Conservation (phyloP, 768 basidiomycete genomes). For the Phylloporus arenicola region DNA sequence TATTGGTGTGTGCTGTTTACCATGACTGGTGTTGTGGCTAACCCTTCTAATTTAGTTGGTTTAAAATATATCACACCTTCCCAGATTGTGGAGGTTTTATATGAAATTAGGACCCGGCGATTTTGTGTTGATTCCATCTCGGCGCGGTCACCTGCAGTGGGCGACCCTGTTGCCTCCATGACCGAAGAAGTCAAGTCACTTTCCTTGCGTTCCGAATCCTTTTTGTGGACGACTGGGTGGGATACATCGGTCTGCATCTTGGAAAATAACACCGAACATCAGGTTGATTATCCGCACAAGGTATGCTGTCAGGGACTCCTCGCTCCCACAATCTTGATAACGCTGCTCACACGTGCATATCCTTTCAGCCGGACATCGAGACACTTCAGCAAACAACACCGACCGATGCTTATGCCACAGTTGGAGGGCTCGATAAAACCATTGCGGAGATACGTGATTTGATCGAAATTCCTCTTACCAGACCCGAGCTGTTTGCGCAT, state of each 20-base stretch:
- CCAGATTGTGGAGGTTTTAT: slow-evolving; percentile 58
- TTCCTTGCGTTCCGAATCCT: slow-evolving; percentile 35
- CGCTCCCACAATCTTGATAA: slow-evolving; percentile 3
- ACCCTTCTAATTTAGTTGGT: slow-evolving; percentile 45
- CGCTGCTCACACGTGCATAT: slow-evolving; percentile 11
- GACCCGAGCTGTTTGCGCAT: slow-evolving; percentile 74
- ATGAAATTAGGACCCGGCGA: slow-evolving; percentile 54
- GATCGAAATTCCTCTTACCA: slow-evolving; percentile 78
- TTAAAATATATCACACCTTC: slow-evolving; percentile 59
- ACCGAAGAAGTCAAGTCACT: slow-evolving; percentile 40
- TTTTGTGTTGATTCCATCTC: slow-evolving; percentile 53
- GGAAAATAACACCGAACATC: slow-evolving; percentile 25
- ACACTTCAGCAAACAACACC: slow-evolving; percentile 38
- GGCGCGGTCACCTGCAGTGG: slow-evolving; percentile 16
- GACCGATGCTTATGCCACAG: slow-evolving; percentile 64
- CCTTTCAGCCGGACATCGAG: slow-evolving; percentile 41
- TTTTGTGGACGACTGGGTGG: slow-evolving; percentile 65
- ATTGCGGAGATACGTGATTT: slow-evolving; percentile 82
- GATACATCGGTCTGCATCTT: slow-evolving; percentile 51
- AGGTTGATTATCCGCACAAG: slow-evolving; percentile 31
- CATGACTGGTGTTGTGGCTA: neutral
- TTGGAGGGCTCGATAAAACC: slow-evolving; percentile 87
- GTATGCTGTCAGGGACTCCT: slow-evolving; percentile 15
- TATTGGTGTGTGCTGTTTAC: slow-evolving; percentile 45
- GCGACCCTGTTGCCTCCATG: slow-evolving; percentile 30